phyloP scores from a whole-genome alignment of 257 asterid genomes.

The Ilex aquifolium region DNA sequence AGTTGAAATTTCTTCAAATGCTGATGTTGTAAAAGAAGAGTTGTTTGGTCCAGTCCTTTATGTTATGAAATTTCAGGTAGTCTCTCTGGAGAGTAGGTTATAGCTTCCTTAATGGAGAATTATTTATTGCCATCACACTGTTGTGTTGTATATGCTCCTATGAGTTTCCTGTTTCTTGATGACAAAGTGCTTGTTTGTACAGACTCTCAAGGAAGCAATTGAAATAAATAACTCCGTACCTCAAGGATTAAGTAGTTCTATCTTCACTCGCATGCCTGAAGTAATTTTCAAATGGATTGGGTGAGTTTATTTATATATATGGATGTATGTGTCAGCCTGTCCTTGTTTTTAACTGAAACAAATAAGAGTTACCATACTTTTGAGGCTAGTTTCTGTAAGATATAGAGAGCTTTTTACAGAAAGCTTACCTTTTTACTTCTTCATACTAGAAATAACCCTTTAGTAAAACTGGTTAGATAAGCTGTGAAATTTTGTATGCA shows the following conservation, averaged over 20 bases:
- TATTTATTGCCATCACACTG: constrained; percentile 1
- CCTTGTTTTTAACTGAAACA: too few species aligned
- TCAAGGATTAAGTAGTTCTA: constrained; percentile 98
- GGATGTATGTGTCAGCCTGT: background rate
- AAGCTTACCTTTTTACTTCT: too few species aligned
- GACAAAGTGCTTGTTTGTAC: constrained; percentile 24
- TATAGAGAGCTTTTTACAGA: too few species aligned
- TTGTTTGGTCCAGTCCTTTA: constrained; percentile 96
- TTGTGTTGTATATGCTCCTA: background rate
- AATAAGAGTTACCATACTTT: too few species aligned
- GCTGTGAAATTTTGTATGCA: too few species aligned
- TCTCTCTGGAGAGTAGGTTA: background rate
- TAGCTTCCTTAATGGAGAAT: background rate
- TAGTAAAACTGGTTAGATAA: too few species aligned
- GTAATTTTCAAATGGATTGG: constrained; percentile 90
- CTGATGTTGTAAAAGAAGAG: constrained; percentile 85
- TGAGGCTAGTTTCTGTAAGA: too few species aligned
- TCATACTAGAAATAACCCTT: too few species aligned
- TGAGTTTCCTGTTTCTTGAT: constrained; percentile 6
- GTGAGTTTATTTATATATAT: constrained; percentile 37
- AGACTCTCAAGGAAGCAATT: constrained; percentile 88
- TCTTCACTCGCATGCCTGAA: constrained; percentile 84
- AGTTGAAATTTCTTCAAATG: constrained; percentile 65
- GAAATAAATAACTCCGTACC: constrained; percentile 94
- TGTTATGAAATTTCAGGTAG: constrained; percentile 89